phyloP scores from a whole-genome alignment of 371 early-diverging fungal species.

The Choanephora cucurbitarum region DNA sequence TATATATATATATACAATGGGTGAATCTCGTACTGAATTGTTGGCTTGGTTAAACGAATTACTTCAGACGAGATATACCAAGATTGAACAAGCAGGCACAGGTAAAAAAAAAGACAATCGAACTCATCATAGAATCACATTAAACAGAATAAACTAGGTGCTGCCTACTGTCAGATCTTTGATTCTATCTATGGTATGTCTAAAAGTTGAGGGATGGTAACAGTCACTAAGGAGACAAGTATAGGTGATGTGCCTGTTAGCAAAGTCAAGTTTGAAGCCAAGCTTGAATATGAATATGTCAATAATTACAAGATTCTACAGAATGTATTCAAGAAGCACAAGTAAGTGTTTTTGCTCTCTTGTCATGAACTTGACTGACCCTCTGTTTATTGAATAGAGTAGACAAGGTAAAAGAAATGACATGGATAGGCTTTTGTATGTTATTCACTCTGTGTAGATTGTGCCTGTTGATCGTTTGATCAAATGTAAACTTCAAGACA shows the following conservation, averaged over 20 bases:
- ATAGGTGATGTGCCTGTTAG: conserved; percentile 72
- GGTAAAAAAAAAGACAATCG: conserved; percentile 55
- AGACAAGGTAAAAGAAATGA: conserved; percentile 22
- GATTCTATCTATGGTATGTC: conserved; percentile 85
- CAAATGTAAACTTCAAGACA: conserved; percentile 96
- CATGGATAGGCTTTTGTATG: too few relatives aligned
- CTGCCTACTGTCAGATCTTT: conserved; percentile 90
- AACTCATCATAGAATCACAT: too few relatives aligned
- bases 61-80: conserved; percentile 83
- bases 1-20: conserved; percentile 54
- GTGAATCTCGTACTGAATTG: conserved; percentile 84
- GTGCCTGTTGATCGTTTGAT: conserved; percentile 86
- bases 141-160: too few relatives aligned
- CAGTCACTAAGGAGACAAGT: background rate
- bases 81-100: conserved; percentile 92
- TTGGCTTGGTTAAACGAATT: conserved; percentile 93
- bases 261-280: conserved; percentile 90
- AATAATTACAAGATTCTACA: conserved; percentile 92
- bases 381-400: too few relatives aligned
- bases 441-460: conserved; percentile 44
- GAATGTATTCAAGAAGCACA: conserved; percentile 77
- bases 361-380: too few relatives aligned
- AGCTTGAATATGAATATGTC: conserved; percentile 91
- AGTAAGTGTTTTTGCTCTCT: conserved; percentile 35
- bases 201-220: too few relatives aligned